phyloP scores from a whole-genome alignment of 192 early-diverging fungal genomes.

The Coemansia sp. region DNA sequence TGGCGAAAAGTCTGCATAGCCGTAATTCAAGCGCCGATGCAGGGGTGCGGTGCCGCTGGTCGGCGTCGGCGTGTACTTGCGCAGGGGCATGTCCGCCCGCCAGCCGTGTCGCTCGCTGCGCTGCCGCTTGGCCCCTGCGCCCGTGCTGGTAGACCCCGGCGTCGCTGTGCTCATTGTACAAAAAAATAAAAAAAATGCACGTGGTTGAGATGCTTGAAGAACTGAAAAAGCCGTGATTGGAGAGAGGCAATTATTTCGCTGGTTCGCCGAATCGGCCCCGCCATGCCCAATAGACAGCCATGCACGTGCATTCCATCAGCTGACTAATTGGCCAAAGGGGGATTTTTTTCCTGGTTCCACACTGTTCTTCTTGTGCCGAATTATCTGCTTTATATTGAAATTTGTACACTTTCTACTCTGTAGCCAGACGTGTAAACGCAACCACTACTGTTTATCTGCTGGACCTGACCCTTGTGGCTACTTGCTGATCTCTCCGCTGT shows the following conservation, averaged over 20 bases:
- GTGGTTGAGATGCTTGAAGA: too few relatives aligned
- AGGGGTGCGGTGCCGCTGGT: slow-evolving; percentile 28
- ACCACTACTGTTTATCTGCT: too few relatives aligned
- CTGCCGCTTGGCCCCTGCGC: slow-evolving; percentile 10
- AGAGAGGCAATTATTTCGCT: background rate
- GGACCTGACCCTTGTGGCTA: too few relatives aligned
- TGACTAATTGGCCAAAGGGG: background rate
- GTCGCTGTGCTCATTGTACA: too few relatives aligned
- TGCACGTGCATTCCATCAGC: slow-evolving; percentile 19
- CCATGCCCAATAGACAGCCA: background rate
- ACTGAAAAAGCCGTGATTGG: too few relatives aligned
- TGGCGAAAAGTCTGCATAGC: slow-evolving; percentile 59
- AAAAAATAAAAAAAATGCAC: too few relatives aligned
- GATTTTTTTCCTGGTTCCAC: background rate
- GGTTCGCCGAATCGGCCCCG: slow-evolving; percentile 9
- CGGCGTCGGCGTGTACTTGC: slow-evolving; percentile 43
- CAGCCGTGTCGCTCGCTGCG: slow-evolving; percentile 19
- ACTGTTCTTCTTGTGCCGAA: background rate
- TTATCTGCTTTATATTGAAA: background rate
- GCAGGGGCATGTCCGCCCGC: slow-evolving; percentile 34
- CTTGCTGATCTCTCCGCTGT: too few relatives aligned
- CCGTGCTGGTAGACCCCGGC: background rate
- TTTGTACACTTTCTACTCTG: background rate
- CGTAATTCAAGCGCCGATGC: slow-evolving; percentile 25
- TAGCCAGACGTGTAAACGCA: too few relatives aligned